A percentile compares a stretch with the other conserved stretches of the same genome.
Evolutionary conservation across 345 rosid genomes (phyloP).

Genomic region (Camelina sativa): DNA sequence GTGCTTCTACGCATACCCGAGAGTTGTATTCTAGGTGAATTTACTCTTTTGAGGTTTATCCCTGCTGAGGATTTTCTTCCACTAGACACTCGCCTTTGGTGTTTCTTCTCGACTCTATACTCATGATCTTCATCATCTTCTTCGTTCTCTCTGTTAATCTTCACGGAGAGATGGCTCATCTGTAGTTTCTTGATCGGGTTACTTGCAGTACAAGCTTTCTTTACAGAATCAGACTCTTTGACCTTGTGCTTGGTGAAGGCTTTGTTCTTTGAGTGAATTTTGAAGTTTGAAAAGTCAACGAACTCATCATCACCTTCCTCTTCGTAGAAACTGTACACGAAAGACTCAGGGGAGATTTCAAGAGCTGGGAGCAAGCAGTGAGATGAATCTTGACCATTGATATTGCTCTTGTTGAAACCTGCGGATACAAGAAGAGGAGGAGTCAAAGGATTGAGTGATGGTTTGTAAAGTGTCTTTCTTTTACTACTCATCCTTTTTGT

Average conservation of each 20-base stretch:
- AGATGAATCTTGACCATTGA: slow-evolving; percentile 43
- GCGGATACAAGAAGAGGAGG: slow-evolving; percentile 39
- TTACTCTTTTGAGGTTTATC: slow-evolving; percentile 59
- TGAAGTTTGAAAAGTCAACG: slow-evolving; percentile 53
- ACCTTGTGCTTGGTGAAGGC: slow-evolving; percentile 37
- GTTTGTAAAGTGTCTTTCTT: slow-evolving; percentile 58
- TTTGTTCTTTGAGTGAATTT: slow-evolving; percentile 45
- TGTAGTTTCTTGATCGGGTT: slow-evolving; percentile 3
- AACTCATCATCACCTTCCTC: slow-evolving; percentile 27
- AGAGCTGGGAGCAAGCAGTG: slow-evolving; percentile 43
- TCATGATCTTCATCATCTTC: slow-evolving; percentile 7
- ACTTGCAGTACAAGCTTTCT: slow-evolving; percentile 40
- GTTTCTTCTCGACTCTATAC: slow-evolving; percentile 6
- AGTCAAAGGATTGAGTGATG: slow-evolving; percentile 50
- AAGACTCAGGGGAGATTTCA: slow-evolving; percentile 48
- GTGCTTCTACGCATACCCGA: slow-evolving; percentile 45
- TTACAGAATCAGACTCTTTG: slow-evolving; percentile 36
- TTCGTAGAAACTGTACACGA: slow-evolving; percentile 36
- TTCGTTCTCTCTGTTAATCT: slow-evolving; percentile 25
- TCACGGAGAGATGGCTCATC: slow-evolving; percentile 30
- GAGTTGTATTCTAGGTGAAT: slow-evolving; percentile 61
- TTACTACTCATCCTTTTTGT: slow-evolving; percentile 42
- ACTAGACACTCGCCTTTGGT: slow-evolving; percentile 32
- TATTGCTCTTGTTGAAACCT: slow-evolving; percentile 25
- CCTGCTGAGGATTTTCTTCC: slow-evolving; percentile 50